A percentile compares a stretch with the other conserved stretches of the same genome.
Evolutionary conservation across 2,329 filamentous ascomycete species (phyloP).

Genomic region (Microsporum canis): DNA sequence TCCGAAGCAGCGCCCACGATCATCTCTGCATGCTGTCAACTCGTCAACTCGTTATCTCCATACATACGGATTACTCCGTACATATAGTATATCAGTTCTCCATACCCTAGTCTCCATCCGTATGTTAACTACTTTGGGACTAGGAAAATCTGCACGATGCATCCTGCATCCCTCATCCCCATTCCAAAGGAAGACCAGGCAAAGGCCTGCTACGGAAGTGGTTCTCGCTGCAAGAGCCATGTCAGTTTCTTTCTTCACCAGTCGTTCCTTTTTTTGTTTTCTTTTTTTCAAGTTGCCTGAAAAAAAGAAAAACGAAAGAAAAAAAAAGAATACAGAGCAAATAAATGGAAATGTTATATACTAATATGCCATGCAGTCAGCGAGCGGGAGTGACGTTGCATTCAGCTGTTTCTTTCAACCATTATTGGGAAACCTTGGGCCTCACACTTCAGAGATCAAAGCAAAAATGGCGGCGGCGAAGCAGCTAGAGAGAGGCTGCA

Average conservation of each 20-base stretch:
- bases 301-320: not conserved
- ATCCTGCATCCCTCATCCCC: not conserved
- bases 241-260: not conserved
- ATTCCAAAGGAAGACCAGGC: not conserved
- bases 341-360: no score
- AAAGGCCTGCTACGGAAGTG: not conserved
- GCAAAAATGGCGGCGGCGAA: not conserved
- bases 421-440: not conserved
- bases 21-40: not conserved
- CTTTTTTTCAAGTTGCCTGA: not conserved
- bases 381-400: constrained; percentile 1
- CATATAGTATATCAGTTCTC: no score
- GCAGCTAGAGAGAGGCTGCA: not conserved
- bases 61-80: not conserved
- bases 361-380: not conserved
- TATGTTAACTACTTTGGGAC: not conserved
- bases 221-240: not conserved
- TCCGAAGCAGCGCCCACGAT: not conserved
- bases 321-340: not conserved
- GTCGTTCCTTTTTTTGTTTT: not conserved
- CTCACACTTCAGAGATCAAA: not conserved
- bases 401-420: constrained; percentile 1
- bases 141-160: not conserved
- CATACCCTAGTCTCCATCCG: not conserved
- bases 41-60: not conserved